phyloP scores from a whole-genome alignment of 1,284 basidiomycete genomes.

The Irpex rosettiformis region DNA sequence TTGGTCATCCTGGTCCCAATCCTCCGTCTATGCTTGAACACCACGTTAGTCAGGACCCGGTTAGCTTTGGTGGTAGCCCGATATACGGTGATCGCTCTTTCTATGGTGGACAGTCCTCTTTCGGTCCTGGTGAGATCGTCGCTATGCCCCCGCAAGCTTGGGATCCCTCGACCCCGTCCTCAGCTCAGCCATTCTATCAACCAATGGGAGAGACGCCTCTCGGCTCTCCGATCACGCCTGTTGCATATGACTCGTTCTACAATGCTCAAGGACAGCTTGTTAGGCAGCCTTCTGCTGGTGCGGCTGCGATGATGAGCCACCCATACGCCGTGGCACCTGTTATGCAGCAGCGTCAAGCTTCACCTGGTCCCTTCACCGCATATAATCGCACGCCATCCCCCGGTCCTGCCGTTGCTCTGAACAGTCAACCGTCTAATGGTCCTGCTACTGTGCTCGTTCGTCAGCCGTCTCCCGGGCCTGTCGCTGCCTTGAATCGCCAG shows the following conservation, averaged over 20 bases:
- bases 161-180: slow-evolving; percentile 17
- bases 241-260: slow-evolving; percentile 26
- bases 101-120: slow-evolving; percentile 20
- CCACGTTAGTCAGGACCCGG: slow-evolving; percentile 15
- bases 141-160: slow-evolving; percentile 19
- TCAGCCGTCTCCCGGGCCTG: slow-evolving; percentile 5
- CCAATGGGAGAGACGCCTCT: slow-evolving; percentile 32
- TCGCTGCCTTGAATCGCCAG: not conserved
- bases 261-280: slow-evolving; percentile 20
- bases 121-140: slow-evolving; percentile 25
- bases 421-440: slow-evolving; percentile 7
- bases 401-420: slow-evolving; percentile 1
- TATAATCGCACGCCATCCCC: slow-evolving; percentile 4
- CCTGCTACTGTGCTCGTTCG: slow-evolving; percentile 2
- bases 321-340: slow-evolving; percentile 10
- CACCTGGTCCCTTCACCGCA: slow-evolving; percentile 2
- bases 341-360: slow-evolving; percentile 7
- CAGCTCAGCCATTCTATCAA: slow-evolving; percentile 33
- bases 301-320: slow-evolving; percentile 17
- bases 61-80: slow-evolving; percentile 4
- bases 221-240: slow-evolving; percentile 27
- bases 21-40: slow-evolving; percentile 37
- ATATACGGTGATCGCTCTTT: slow-evolving; percentile 20
- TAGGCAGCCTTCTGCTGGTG: slow-evolving; percentile 17
- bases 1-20: slow-evolving; percentile 17